Conservation (phyloP, 306 rosid species). For the Albizia julibrissin region DNA sequence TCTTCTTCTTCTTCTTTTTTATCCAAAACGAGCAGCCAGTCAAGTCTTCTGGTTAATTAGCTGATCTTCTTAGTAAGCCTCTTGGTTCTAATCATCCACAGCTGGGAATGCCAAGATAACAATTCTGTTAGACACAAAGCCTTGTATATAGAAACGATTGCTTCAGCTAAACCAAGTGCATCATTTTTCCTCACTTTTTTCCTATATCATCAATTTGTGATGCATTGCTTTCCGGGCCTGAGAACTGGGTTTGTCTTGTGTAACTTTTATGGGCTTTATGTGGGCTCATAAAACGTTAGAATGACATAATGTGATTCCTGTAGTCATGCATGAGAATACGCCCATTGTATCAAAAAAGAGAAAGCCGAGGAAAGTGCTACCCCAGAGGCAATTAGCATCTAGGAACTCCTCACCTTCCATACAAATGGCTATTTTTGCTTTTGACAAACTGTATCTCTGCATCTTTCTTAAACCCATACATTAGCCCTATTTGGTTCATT, state of each 20-base stretch:
- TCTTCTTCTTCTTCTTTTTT: too few relatives aligned
- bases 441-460: too few relatives aligned
- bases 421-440: slow-evolving; percentile 13
- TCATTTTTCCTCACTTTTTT: not conserved
- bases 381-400: not conserved
- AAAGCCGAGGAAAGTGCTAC: not conserved
- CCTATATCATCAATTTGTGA: not conserved
- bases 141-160: not conserved
- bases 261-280: not conserved
- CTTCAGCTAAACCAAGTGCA: not conserved
- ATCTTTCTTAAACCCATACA: too few relatives aligned
- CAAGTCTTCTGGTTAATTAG: too few relatives aligned
- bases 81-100: too few relatives aligned
- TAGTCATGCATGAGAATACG: not conserved
- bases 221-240: not conserved
- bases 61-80: too few relatives aligned
- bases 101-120: too few relatives aligned
- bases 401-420: slow-evolving; percentile 22
- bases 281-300: not conserved
- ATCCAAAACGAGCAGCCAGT: too few relatives aligned
- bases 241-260: not conserved
- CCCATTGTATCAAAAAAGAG: too few relatives aligned
- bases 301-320: not conserved
- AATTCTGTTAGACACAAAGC: not conserved
- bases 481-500: slow-evolving; percentile 13